phyloP scores from a whole-genome alignment of 2,329 filamentous ascomycete species.

The Aureobasidium melanogenum region DNA sequence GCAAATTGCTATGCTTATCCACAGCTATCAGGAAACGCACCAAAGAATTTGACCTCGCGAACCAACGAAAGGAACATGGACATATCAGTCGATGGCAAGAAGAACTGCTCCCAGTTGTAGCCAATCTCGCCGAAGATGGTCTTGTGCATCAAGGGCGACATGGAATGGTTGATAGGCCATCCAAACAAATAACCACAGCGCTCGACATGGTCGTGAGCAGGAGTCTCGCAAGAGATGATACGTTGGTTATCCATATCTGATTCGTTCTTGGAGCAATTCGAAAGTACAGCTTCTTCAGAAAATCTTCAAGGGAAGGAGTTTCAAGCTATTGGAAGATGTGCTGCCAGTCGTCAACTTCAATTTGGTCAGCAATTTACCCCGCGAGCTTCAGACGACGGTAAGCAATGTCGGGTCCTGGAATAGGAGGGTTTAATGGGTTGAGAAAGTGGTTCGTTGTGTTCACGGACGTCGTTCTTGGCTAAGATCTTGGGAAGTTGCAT shows the following conservation, averaged over 20 bases:
- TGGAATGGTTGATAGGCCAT: conserved; percentile 48
- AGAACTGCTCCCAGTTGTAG: conserved; percentile 44
- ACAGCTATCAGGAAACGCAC: conserved; percentile 28
- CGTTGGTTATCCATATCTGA: conserved; percentile 1
- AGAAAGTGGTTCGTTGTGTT: background rate
- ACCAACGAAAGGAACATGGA: conserved; percentile 39
- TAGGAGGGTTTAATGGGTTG: background rate
- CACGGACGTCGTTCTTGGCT: conserved; percentile 1
- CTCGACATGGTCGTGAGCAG: conserved; percentile 29
- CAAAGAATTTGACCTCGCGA: conserved; percentile 52
- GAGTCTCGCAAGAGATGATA: conserved; percentile 6
- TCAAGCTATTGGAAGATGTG: background rate
- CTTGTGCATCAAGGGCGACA: conserved; percentile 47
- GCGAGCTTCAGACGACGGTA: background rate
- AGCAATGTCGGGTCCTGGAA: conserved; percentile 1
- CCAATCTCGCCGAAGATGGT: conserved; percentile 44
- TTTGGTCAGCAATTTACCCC: conserved; percentile 10
- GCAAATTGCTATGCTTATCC: background rate
- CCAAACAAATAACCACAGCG: conserved; percentile 49
- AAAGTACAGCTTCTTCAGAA: background rate
- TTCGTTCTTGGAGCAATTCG: background rate
- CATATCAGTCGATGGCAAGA: conserved; percentile 39
- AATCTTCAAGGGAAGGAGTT: background rate
- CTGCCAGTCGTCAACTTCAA: background rate
- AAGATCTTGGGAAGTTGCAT: background rate